Base-by-base conservation (phyloP, 106 monocot species). In the Platanthera zijinensis region DNA sequence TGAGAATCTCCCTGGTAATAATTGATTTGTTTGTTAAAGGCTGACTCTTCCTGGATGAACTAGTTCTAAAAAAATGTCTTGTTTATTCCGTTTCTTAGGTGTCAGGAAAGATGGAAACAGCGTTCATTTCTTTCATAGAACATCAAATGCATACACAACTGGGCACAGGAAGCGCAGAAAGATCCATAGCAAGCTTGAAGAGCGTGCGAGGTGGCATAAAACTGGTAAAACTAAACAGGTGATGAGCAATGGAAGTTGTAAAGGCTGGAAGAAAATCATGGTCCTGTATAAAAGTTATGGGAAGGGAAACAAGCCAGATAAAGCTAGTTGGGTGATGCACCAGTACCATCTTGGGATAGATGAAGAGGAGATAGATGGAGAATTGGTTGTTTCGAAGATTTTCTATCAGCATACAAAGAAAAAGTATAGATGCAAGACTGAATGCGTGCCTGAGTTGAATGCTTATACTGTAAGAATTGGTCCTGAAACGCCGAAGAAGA, bases 191-290 rank as follows among this genome's bases (percentile, higher is more conserved):
- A 30, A 75, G 39, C 72, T 85, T 70, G 84, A 81, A 15, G 90
- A 85, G 19, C 74, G 79, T 82, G 85, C 85, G 19, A 87, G 96
- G 80, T 97, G 96, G 96, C 96, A 97, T 64, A 97, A 97, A 74
- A 97, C 96, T 1, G 96, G 96, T 3, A 97, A 91, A 82, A 91
- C 93, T 12, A 93, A 87, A 77, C 82, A 89, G 53, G 83, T 97
- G 30, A 47, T 85, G n/a, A 80, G 89, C 17, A 93, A 91, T 78
- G 91, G 96, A 5, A 57, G 84, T 39, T 87, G 75, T 53, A 93
- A 83, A 83, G 96, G 96, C 50, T 91, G 88, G 85, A 97, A 93
- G 77, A 97, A 97, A 72, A 93, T 97, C 49, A 86, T 97, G 96
- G 96, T 97, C 68, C 83, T 97, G 3, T 89, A 97, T 57, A 85